Base-by-base conservation (phyloP, 2,329 filamentous ascomycete species). In the Fusarium nematophilum region DNA sequence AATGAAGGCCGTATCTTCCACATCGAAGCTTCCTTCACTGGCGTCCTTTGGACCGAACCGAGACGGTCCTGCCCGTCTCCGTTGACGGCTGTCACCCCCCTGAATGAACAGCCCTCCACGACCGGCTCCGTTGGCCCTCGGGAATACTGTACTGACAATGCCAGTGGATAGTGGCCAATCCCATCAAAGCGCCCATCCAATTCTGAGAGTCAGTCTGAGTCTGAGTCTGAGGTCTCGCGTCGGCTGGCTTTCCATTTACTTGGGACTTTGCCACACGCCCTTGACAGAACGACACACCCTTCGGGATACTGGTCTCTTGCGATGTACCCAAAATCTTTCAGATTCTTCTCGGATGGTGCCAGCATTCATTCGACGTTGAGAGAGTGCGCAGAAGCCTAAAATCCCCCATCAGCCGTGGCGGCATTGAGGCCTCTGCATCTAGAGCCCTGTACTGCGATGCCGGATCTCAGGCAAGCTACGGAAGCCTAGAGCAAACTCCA, bases 11-110 rank as follows among this genome's bases (percentile, higher is more conserved):
- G 14, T 44, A 13, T 29, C 31, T 43, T 31, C 17, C 29, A 14
- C 40, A 48, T 57, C 25, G 33, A 45, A 48, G 46, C 46, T 37
- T 46, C 42, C 31, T 43, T 49, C 18, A 42, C 47, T 61, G 54
- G 55, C 63, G 61, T 69, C 67, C 67, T 54, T 69, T 69, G 67
- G 67, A 49, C 67, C 67, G 67, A 69, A 68, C 65, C 67, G 67
- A 68, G 51, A 66, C 45, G 45, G 49, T 44, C 53, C 53, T 59
- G 55, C 44, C 30, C 46, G 37, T 54, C 15, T 27, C 37, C 53
- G 25, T 23, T 21, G 17, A 18, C 17, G 9, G 14, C 44, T 25
- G 29, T 33, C 53, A 51, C 57, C 49, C 21, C 57, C 57, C 42
- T 29, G 21, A 39, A 23, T n/a, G 29, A 43, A n/a, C 48, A 36